Evolutionary conservation across 208 protist species (phyloP), one percentile per base, ranked within the genome.

Genomic region (Leishmania tarentolae): DNA sequence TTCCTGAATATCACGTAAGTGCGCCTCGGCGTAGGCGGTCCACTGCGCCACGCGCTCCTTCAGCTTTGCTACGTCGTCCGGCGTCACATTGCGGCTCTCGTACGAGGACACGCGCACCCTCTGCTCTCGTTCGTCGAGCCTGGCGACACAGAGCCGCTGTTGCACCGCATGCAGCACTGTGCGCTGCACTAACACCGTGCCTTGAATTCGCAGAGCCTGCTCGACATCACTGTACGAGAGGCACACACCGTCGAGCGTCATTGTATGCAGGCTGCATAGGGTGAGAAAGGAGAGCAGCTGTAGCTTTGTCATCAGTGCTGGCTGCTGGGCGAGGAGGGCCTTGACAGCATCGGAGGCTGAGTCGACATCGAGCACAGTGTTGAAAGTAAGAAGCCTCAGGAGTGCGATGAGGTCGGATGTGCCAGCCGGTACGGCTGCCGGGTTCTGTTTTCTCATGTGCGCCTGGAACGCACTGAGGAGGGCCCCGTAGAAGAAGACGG

Each of bases 401-500:
- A 88, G 72, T 28, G 6, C 68, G n/a, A n/a, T 69, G 40, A 75
- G 74, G n/a, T 65, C 57, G n/a, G 37, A 65, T 7, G 80, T 46
- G 31, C 56, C 72, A 0, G 28, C 28, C 13, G 65, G 56, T n/a
- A 57, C 4, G 1, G 21, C n/a, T n/a, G 21, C 52, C 28, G 24
- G 69, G 28, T 70, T n/a, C 3, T n/a, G 40, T 21, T 17, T 6
- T n/a, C 57, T 15, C 78, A 83, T 37, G n/a, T 47, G 76, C 78
- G 79, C 52, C 82, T 76, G 7, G 35, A 77, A 35, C 4, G 82
- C 82, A 28, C 75, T 35, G 9, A 91, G 77, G 11, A 95, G 63
- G 0, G 72, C 63, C 2, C 85, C 88, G 78, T 91, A 95, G 46
- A 93, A 93, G 66, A 92, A 92, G 40, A 93, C 76, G 7, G 66